phyloP scores from a whole-genome alignment of 805 yeast species.

The Clavispora asparagi region DNA sequence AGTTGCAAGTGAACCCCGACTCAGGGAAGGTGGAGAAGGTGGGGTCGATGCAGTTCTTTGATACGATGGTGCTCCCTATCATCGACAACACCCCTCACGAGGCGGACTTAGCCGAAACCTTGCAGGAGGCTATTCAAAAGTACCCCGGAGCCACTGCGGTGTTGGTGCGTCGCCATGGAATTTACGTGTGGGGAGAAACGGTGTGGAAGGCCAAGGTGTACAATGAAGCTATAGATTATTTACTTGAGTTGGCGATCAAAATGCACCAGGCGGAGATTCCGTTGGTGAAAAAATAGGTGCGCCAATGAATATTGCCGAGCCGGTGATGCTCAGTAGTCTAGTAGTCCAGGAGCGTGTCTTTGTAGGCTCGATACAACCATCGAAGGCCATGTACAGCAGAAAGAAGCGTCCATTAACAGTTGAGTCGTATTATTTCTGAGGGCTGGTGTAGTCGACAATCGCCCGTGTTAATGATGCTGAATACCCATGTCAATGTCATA shows the following conservation, averaged over 20 bases:
- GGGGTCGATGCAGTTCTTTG: conserved; percentile 68
- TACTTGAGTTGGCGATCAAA: conserved; percentile 77
- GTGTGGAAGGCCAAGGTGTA: conserved; percentile 91
- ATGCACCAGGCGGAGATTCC: conserved; percentile 71
- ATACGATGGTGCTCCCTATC: conserved; percentile 78
- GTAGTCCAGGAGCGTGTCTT: too few species aligned
- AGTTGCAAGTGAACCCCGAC: conserved; percentile 24
- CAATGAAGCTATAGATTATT: conserved; percentile 89
- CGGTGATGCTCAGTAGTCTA: too few species aligned
- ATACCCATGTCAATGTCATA: too few species aligned
- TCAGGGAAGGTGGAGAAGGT: conserved; percentile 45
- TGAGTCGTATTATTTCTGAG: too few species aligned
- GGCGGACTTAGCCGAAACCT: conserved; percentile 67
- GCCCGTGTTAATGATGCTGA: too few species aligned
- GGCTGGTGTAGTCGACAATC: too few species aligned
- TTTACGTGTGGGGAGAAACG: conserved; percentile 93
- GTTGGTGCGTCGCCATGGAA: conserved; percentile 87
- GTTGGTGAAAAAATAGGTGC: conserved; percentile 22
- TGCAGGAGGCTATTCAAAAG: conserved; percentile 56
- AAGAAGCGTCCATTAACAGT: too few species aligned
- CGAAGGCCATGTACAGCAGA: too few species aligned
- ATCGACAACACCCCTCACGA: conserved; percentile 89
- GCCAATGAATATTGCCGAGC: not conserved
- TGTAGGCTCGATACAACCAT: too few species aligned
- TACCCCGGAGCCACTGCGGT: conserved; percentile 84